Percentiles rank a stretch among this genome's conserved stretches.
Evolutionary conservation across 2,329 filamentous ascomycete species (phyloP).

Genomic region (Decorospora gaudefroyi): DNA sequence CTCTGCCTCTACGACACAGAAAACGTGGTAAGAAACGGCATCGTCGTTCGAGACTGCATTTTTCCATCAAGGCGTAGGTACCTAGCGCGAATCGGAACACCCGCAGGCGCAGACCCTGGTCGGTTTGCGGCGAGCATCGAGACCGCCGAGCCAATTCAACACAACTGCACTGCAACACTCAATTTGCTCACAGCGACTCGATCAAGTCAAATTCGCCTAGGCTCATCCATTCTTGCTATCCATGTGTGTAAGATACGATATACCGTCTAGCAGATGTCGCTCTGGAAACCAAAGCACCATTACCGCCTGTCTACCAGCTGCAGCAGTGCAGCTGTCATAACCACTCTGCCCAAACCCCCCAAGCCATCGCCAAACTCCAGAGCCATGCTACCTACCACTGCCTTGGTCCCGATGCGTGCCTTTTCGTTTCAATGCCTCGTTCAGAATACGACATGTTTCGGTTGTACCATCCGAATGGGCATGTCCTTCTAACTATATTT

Average conservation of each 20-base stretch:
- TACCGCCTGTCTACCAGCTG: slow-evolving; percentile 1
- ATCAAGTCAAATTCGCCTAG: neutral
- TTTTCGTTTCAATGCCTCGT: too few relatives aligned
- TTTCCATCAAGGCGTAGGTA: slow-evolving; percentile 18
- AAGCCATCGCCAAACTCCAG: slow-evolving; percentile 11
- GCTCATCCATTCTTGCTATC: too few relatives aligned
- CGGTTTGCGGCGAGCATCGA: slow-evolving; percentile 11
- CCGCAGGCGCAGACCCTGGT: slow-evolving; percentile 14
- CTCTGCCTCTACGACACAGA: too few relatives aligned
- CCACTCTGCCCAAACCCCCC: neutral
- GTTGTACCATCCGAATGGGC: too few relatives aligned
- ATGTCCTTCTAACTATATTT: too few relatives aligned
- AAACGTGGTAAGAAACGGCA: too few relatives aligned
- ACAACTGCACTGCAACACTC: neutral
- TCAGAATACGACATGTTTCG: too few relatives aligned
- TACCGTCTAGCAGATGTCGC: slow-evolving; percentile 2
- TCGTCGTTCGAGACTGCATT: slow-evolving; percentile 24
- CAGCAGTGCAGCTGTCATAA: slow-evolving; percentile 1
- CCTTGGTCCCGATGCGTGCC: neutral
- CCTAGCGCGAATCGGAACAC: slow-evolving; percentile 20
- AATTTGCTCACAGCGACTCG: neutral
- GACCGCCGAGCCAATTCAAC: slow-evolving; percentile 7
- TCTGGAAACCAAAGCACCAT: neutral
- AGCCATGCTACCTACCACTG: neutral
- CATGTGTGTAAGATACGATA: neutral